Base-by-base conservation (phyloP, 306 rosid species). In the Sechiopsis laciniata region DNA sequence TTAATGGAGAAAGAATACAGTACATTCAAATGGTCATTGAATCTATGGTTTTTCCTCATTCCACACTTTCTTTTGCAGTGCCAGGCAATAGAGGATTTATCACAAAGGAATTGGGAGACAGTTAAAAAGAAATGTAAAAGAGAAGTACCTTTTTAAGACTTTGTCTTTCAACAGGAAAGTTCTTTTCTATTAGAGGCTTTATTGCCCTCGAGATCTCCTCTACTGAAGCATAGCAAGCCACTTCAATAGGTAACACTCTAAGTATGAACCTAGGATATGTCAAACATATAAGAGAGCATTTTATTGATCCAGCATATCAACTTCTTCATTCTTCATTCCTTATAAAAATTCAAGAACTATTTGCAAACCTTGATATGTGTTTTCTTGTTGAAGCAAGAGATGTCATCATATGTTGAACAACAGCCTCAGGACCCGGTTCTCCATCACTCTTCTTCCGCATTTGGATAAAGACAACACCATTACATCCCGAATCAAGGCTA, bases 211-310 rank as follows among this genome's bases (percentile, higher is more conserved):
- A 77, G 78, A 94, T 94, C 72, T 94, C 98, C 78, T 94, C 98
- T 81, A 89, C 94, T 59, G 97, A 94, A 75, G 99, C 91, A 84
- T 94, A 94, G 87, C 99, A 94, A 8, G 97, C 68, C 59, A 86
- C 87, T 84, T 94, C 97, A 51, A 94, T 75, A 22, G 99, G 99
- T 80, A 94, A 84, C 10, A 94, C 85, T 80, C 99, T 85, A 78
- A 94, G 80, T 81, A 94, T 83, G 81, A 90, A 94, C 99, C 99
- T 94, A 80, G 12, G 72, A 19, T 2, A 48, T 13, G 12, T 67
- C 56, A 68, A 21, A 46, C 12, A 68, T 21, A 68, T 46, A 21
- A 19, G 3, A 66, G 45, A 48, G 73, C 42, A 21, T 48, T 21
- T 68, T 48, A 68, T 26, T 20, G 20, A 68, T 48, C 57, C 73